Conservation (phyloP, 768 basidiomycete genomes). For the Termitomyces sp. region DNA sequence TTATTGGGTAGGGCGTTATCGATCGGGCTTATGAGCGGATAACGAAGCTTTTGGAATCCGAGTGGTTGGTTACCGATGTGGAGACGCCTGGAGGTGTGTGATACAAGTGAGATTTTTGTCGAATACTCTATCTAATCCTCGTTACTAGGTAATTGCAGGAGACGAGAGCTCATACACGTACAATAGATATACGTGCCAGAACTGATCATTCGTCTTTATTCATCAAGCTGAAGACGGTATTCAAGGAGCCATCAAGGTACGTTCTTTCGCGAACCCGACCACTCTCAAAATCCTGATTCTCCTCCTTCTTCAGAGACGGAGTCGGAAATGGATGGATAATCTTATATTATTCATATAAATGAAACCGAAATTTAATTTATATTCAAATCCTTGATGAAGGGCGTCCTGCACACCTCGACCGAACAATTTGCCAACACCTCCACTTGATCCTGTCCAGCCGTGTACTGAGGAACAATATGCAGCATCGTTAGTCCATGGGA, state of each 20-base stretch:
- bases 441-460: constrained; percentile 5
- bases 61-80: constrained; percentile 67
- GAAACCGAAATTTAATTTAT: neutral
- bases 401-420: constrained; percentile 7
- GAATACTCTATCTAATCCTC: too few relatives aligned
- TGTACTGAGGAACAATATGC: constrained; percentile 42
- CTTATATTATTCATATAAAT: neutral
- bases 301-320: constrained; percentile 7
- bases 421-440: constrained; percentile 9
- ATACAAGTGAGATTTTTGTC: too few relatives aligned
- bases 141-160: constrained; percentile 48
- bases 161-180: constrained; percentile 66
- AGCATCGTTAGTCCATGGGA: constrained; percentile 56
- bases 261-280: neutral
- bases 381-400: neutral
- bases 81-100: constrained; percentile 32
- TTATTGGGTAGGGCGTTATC: constrained; percentile 45
- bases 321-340: constrained; percentile 9
- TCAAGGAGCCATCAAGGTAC: constrained; percentile 10
- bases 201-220: constrained; percentile 80
- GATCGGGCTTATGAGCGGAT: constrained; percentile 62
- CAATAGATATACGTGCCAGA: constrained; percentile 88
- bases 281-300: neutral
- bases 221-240: constrained; percentile 16
- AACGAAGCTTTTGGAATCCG: constrained; percentile 64